Evolutionary conservation across 73 alveolate species (phyloP), one percentile per base, ranked within the genome.

Genomic region (Paramecium tetraurelia): DNA sequence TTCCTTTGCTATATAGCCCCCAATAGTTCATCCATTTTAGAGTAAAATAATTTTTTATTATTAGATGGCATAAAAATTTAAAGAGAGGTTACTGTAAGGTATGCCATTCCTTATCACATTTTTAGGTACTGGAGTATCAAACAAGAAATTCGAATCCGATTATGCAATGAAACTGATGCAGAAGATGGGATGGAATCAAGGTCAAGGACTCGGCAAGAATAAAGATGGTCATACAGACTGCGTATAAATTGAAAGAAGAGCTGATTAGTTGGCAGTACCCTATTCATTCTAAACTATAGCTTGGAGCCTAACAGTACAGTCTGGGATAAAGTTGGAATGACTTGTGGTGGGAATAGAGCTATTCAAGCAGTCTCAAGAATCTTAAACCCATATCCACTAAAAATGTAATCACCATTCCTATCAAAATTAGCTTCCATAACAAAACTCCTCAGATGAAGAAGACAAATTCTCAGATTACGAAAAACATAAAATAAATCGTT

Each of bases 341-440:
- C 16, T 72, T 72, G 68, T 72, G 86, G 86, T 72, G 86, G 86
- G 86, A 72, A 72, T 40, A 72, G 63, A 72, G 86, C 35, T 72
- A 72, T 43, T 72, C 86, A 72, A 36, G 36, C 21, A 72, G 86
- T 72, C 86, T 72, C 18, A 72, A 72, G 86, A 72, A 72, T 43
- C 59, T 72, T 6, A 72, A 72, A 72, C 86, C 86, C 5, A 72
- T 72, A 35, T 72, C 86, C 16, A 36, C 63, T 4, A 72, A 36
- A 72, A 72, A 33, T 72, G 86, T 72, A 36, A 11, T 12, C 27
- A 2, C 11, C 11, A 35, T 12, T 12, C 5, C 14, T n/a, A 33
- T 72, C 14, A 6, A 70, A 11, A 5, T 50, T 33, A 36, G 59
- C 86, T 36, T 36, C 59, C 57, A 14, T 29, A 72, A 72, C 59